These are phyloP conservation scores for Aspergillus floridensis DNA, from an alignment of 2,329 filamentous ascomycete genomes.

Conservation along the genomic window DNA sequence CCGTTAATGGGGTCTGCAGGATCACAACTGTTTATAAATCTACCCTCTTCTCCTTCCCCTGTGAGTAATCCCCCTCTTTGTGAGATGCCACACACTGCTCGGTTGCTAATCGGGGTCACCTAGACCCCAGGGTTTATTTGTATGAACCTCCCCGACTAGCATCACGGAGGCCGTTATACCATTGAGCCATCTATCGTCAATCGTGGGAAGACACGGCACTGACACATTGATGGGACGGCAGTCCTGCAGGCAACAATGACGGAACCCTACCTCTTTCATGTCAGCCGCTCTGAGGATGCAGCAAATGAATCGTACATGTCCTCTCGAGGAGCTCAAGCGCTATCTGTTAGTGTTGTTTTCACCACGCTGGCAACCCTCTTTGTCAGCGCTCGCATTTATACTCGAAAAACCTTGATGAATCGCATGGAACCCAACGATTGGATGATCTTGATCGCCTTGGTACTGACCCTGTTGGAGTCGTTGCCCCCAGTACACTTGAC, in stretches of 20 bases:
- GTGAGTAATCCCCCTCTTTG: background rate
- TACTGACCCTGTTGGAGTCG: conserved; percentile 13
- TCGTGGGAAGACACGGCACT: background rate
- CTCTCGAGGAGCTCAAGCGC: conserved; percentile 24
- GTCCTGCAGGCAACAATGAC: conserved; percentile 17
- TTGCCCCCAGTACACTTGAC: background rate
- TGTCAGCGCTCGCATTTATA: conserved; percentile 33
- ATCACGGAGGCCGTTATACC: conserved; percentile 1
- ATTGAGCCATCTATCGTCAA: background rate
- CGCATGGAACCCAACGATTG: conserved; percentile 38
- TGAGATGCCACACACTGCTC: conserved; percentile 1
- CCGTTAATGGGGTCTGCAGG: conserved; percentile 5
- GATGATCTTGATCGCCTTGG: conserved; percentile 36
- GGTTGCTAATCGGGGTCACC: background rate
- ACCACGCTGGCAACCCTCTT: conserved; percentile 30
- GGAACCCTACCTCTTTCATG: conserved; percentile 14
- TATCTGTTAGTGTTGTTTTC: conserved; percentile 33
- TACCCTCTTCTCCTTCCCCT: conserved; percentile 10
- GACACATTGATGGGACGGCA: background rate
- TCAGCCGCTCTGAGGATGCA: conserved; percentile 19
- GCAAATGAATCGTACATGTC: conserved; percentile 22
- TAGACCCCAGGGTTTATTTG: conserved; percentile 7
- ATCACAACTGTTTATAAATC: conserved; percentile 17
- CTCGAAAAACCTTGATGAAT: conserved; percentile 30
- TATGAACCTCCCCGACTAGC: background rate